Evolutionary conservation across 169 alveolate genomes (phyloP).

Genomic region (Neospora caninum): DNA sequence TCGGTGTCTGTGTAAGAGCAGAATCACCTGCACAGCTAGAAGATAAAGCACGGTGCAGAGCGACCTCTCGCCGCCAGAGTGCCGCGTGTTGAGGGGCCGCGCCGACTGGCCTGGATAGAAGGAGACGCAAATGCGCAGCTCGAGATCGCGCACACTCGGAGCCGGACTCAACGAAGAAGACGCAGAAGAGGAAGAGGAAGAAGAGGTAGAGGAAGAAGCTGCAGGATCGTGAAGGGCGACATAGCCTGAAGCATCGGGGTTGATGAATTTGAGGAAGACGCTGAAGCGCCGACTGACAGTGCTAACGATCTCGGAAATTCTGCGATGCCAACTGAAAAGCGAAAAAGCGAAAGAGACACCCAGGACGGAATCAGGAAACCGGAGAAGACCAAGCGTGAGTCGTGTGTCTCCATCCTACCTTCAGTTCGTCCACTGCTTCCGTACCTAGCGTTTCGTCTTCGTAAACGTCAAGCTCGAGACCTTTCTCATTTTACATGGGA

Average conservation of each 20-base stretch:
- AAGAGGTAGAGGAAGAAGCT: neutral
- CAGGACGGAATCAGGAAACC: neutral
- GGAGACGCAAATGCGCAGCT: constrained; percentile 5
- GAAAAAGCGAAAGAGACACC: neutral
- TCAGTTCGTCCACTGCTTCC: neutral
- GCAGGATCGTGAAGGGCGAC: constrained; percentile 26
- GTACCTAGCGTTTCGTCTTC: neutral
- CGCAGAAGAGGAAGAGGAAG: neutral
- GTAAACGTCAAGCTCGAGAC: neutral
- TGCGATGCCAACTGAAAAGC: neutral
- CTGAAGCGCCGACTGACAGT: constrained; percentile 9
- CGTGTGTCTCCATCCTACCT: neutral
- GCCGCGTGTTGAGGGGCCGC: constrained; percentile 11
- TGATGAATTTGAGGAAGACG: neutral
- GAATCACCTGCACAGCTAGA: constrained; percentile 26
- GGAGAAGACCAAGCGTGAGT: neutral
- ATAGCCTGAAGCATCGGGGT: constrained; percentile 14
- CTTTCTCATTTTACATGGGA: too few relatives aligned
- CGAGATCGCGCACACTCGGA: constrained; percentile 1
- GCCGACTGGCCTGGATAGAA: constrained; percentile 15
- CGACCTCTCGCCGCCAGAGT: constrained; percentile 37
- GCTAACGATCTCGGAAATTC: neutral
- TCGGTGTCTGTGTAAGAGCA: neutral
- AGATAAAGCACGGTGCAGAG: constrained; percentile 35
- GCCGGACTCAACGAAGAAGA: neutral